A percentile compares a stretch with the other conserved stretches of the same genome.
Conservation (phyloP, 257 asterid species). For the Rauvolfia tetraphylla region DNA sequence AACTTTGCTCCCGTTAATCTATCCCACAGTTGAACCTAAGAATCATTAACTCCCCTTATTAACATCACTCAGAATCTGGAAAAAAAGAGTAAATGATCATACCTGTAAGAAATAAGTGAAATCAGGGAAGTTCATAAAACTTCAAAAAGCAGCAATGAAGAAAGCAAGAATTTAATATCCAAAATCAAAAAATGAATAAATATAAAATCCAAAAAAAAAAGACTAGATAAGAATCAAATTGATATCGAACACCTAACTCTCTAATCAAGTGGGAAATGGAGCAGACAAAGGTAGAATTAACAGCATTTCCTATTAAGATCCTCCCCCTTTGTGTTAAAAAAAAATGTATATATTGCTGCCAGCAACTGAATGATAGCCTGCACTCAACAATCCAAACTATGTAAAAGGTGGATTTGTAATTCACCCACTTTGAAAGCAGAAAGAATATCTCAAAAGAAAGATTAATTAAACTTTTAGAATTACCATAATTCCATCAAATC, state of each 20-base stretch:
- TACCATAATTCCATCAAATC: neutral
- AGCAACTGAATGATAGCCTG: conserved; percentile 57
- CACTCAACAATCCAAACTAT: conserved; percentile 15
- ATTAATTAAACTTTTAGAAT: neutral
- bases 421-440: neutral
- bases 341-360: conserved; percentile 19
- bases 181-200: neutral
- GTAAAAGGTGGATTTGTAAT: neutral
- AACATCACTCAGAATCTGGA: neutral
- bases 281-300: conserved; percentile 33
- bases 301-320: conserved; percentile 35
- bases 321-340: conserved; percentile 10
- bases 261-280: conserved; percentile 53
- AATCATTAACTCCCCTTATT: neutral
- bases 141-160: conserved; percentile 29
- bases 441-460: neutral
- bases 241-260: conserved; percentile 42
- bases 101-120: conserved; percentile 43
- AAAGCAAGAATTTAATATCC: neutral
- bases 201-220: no score
- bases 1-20: no score
- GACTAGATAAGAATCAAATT: neutral
- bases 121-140: conserved; percentile 42
- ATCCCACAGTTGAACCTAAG: no score
- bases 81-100: conserved; percentile 9